phyloP scores from a whole-genome alignment of 768 basidiomycete species.

The Gymnopilus dilepis region DNA sequence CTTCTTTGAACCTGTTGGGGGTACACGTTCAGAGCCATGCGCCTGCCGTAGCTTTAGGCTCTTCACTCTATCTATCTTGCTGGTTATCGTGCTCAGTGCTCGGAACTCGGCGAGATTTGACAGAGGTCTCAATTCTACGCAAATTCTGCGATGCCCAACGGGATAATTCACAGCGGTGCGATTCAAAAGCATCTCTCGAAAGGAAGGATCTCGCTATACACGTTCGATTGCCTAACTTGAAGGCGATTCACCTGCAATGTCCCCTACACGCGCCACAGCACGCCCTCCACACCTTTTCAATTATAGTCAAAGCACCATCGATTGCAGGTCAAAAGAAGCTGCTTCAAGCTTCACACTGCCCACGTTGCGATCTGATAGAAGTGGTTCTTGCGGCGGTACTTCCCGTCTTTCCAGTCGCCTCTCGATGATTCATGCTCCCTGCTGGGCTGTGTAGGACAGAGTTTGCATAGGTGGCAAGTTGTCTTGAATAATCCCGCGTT shows the following conservation, averaged over 20 bases:
- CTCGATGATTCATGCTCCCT: neutral
- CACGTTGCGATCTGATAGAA: conserved; percentile 3
- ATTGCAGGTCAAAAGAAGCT: conserved; percentile 5
- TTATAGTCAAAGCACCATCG: conserved; percentile 2
- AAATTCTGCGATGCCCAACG: neutral
- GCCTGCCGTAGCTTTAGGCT: neutral
- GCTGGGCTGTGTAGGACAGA: neutral
- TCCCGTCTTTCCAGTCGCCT: neutral
- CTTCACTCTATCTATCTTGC: neutral
- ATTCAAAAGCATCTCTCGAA: neutral
- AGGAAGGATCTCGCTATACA: neutral
- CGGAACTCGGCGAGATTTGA: neutral
- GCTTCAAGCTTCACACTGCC: neutral
- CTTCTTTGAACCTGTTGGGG: conserved; percentile 3
- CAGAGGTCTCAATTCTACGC: neutral
- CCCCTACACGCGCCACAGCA: neutral
- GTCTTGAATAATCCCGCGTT: too few relatives aligned
- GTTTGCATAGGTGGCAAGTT: too few relatives aligned
- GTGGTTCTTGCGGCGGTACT: neutral
- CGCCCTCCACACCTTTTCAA: neutral
- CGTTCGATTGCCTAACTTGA: neutral
- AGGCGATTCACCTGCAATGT: neutral
- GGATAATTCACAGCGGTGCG: neutral
- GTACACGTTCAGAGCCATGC: neutral
- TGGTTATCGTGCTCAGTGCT: neutral